phyloP scores from a whole-genome alignment of 371 early-diverging fungal species.

The Mortierella sp. region DNA sequence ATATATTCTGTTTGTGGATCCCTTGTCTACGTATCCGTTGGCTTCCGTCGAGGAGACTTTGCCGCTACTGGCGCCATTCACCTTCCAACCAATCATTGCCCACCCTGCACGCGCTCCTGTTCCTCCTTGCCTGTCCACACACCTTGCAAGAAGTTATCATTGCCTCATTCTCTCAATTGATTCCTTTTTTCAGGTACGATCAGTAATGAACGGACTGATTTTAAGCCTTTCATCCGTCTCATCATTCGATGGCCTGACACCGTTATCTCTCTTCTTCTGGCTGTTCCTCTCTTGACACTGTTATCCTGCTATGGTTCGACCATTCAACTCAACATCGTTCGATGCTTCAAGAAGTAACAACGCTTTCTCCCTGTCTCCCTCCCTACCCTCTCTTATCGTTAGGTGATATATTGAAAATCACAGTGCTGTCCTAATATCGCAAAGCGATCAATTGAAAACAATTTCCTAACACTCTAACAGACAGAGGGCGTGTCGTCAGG shows the following conservation, averaged over 20 bases:
- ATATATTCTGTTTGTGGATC: background rate
- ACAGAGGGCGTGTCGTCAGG: too few relatives aligned
- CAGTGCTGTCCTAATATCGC: too few relatives aligned
- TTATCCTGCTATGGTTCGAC: background rate
- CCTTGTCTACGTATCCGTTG: background rate
- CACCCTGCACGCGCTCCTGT: conserved; percentile 17
- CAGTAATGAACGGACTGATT: background rate
- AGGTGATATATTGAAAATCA: background rate
- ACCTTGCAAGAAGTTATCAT: background rate
- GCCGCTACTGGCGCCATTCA: conserved; percentile 36
- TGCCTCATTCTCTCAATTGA: background rate
- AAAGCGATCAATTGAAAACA: too few relatives aligned
- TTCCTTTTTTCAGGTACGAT: background rate
- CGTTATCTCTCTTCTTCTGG: background rate
- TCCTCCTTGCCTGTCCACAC: background rate
- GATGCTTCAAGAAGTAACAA: background rate
- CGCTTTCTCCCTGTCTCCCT: background rate
- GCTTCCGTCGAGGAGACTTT: background rate
- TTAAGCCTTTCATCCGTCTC: background rate
- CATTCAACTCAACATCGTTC: background rate
- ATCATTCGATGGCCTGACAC: background rate
- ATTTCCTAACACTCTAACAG: too few relatives aligned
- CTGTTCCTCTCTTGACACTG: background rate
- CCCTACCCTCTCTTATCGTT: background rate
- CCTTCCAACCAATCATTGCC: conserved; percentile 30